These are phyloP conservation scores for Blastobotrys buckinghamii DNA, from an alignment of 1,139 yeast species.

Conservation along the genomic window DNA sequence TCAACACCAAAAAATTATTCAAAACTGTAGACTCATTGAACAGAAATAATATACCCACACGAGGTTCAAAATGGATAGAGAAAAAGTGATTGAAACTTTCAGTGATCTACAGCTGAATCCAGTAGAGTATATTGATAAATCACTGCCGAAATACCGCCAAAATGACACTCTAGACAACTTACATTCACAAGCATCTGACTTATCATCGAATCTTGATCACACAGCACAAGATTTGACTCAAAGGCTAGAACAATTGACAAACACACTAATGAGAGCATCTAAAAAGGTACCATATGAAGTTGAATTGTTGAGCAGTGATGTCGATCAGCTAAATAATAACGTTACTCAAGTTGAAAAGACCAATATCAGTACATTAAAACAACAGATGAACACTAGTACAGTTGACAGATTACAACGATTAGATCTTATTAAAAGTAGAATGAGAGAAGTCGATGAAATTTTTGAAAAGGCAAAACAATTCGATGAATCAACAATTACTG, in stretches of 20 bases:
- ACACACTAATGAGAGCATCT: conserved; percentile 26
- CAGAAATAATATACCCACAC: too few relatives aligned
- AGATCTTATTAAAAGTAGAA: conserved; percentile 25
- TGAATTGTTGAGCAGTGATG: conserved; percentile 32
- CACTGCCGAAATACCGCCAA: conserved; percentile 22
- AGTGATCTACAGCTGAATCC: conserved; percentile 29
- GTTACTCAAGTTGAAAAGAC: conserved; percentile 21
- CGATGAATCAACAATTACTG: conserved; percentile 23
- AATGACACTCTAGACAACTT: conserved; percentile 25
- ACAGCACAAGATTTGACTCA: conserved; percentile 31
- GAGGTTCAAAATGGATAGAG: conserved; percentile 4
- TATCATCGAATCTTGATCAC: conserved; percentile 32
- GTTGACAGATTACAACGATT: conserved; percentile 26
- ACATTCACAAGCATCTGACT: conserved; percentile 30
- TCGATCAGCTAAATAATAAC: conserved; percentile 23
- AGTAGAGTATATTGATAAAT: conserved; percentile 27
- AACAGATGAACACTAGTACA: conserved; percentile 13
- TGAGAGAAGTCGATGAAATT: conserved; percentile 27
- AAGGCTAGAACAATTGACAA: conserved; percentile 28
- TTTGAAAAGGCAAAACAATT: conserved; percentile 27
- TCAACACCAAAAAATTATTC: too few relatives aligned
- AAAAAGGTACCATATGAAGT: conserved; percentile 33
- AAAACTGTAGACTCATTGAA: too few relatives aligned
- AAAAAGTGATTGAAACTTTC: conserved; percentile 25
- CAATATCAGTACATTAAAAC: conserved; percentile 21